A percentile compares a stretch with the other conserved stretches of the same genome.
These are phyloP conservation scores for Pseudopyricularia cyperi DNA, from an alignment of 2,329 filamentous ascomycete genomes.

Conservation along the genomic window DNA sequence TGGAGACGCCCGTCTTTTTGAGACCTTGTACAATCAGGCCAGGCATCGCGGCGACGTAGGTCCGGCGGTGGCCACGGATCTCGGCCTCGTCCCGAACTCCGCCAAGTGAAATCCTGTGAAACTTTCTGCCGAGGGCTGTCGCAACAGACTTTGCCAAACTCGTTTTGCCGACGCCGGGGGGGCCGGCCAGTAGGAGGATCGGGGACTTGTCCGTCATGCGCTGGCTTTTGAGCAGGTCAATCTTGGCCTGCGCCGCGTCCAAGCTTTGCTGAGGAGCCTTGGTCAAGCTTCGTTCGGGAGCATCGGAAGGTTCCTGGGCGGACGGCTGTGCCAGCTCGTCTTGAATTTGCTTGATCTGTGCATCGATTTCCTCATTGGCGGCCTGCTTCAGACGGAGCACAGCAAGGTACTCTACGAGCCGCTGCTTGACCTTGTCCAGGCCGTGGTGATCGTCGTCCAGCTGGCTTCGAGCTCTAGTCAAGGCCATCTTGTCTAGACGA, in stretches of 20 bases:
- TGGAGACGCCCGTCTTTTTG: conserved; percentile 89
- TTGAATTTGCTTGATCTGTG: conserved; percentile 58
- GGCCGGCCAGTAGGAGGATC: conserved; percentile 84
- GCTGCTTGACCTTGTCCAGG: conserved; percentile 92
- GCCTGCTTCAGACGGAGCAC: conserved; percentile 93
- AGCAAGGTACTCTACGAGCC: conserved; percentile 85
- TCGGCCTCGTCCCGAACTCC: conserved; percentile 94
- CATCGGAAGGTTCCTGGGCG: conserved; percentile 6
- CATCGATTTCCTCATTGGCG: conserved; percentile 71
- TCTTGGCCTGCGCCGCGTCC: conserved; percentile 42
- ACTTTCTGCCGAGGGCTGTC: conserved; percentile 82
- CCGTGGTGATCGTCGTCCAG: conserved; percentile 95
- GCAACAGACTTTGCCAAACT: conserved; percentile 89
- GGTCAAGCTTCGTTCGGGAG: conserved; percentile 18
- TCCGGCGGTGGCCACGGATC: conserved; percentile 86
- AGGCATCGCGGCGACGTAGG: conserved; percentile 98
- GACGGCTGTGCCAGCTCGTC: conserved; percentile 35
- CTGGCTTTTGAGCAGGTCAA: conserved; percentile 67
- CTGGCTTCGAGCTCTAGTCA: conserved; percentile 71
- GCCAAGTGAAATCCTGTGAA: conserved; percentile 91
- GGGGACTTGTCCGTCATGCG: conserved; percentile 90
- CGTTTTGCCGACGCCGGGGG: conserved; percentile 92
- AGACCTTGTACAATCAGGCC: conserved; percentile 86
- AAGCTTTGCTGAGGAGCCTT: conserved; percentile 17
- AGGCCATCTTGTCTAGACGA: conserved; percentile 66